Evolutionary conservation across 1,284 basidiomycete genomes (phyloP).

Genomic region (Neolentinus lepideus): DNA sequence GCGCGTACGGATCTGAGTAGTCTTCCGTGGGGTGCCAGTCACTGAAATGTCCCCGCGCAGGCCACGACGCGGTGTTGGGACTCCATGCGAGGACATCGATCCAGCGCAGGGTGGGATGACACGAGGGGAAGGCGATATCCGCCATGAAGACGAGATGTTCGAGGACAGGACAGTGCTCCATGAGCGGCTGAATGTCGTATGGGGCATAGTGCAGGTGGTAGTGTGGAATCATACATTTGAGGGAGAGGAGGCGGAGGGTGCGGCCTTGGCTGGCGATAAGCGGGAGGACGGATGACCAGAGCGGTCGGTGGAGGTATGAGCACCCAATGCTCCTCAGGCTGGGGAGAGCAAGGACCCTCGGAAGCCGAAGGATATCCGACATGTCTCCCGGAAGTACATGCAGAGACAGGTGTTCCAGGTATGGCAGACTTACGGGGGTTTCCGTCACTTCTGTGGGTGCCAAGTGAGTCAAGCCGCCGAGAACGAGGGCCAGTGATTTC

Average conservation of each 20-base stretch:
- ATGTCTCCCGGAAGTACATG: neutral
- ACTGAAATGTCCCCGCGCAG: neutral
- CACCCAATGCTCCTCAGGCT: neutral
- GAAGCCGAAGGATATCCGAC: neutral
- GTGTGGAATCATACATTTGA: neutral
- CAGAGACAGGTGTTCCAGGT: neutral
- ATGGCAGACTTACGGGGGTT: neutral
- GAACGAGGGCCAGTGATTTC: neutral
- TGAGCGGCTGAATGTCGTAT: neutral
- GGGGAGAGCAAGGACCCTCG: neutral
- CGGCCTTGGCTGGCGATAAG: neutral
- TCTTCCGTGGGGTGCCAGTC: neutral
- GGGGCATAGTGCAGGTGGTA: neutral
- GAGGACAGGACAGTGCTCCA: neutral
- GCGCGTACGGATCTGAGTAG: neutral
- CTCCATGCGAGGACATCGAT: neutral
- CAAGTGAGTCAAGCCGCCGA: neutral
- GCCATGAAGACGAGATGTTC: neutral
- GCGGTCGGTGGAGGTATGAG: neutral
- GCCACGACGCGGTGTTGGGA: neutral
- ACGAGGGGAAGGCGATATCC: neutral
- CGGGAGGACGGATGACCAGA: neutral
- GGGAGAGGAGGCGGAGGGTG: neutral
- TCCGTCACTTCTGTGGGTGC: neutral
- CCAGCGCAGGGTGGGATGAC: neutral